phyloP scores from a whole-genome alignment of 2,329 filamentous ascomycete species.

The Cercospora sojina region DNA sequence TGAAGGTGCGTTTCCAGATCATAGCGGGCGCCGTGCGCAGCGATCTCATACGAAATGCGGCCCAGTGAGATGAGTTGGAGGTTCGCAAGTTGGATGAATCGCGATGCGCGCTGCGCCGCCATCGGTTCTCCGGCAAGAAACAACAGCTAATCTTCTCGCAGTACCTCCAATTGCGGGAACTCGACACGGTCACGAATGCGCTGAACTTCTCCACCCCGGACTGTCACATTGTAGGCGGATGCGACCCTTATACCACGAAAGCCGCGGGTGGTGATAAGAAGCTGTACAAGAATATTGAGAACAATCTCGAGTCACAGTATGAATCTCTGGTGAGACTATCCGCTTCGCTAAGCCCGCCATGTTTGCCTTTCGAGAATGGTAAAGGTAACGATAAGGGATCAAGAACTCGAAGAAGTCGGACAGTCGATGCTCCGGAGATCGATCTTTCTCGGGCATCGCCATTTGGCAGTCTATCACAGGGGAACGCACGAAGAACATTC shows the following conservation, averaged over 20 bases:
- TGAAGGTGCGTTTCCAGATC: constrained; percentile 33
- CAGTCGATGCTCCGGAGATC: constrained; percentile 37
- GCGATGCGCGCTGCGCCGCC: neutral
- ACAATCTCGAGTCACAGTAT: constrained; percentile 86
- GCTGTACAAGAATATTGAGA: constrained; percentile 91
- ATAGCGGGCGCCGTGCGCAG: constrained; percentile 6
- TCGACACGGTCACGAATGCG: constrained; percentile 86
- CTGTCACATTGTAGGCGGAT: constrained; percentile 86
- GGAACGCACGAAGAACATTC: constrained; percentile 85
- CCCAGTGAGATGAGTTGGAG: constrained; percentile 27
- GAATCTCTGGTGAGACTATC: constrained; percentile 82
- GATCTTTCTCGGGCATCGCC: constrained; percentile 84
- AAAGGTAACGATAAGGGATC: constrained; percentile 22
- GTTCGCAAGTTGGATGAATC: constrained; percentile 10
- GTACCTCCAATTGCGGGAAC: constrained; percentile 88
- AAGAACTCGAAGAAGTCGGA: constrained; percentile 36
- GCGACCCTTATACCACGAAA: constrained; percentile 97
- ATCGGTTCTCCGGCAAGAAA: neutral
- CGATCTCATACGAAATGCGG: constrained; percentile 1
- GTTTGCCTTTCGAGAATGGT: constrained; percentile 30
- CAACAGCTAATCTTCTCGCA: constrained; percentile 44
- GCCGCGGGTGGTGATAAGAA: constrained; percentile 95
- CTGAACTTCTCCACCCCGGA: constrained; percentile 95
- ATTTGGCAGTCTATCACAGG: constrained; percentile 85
- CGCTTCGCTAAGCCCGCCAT: constrained; percentile 78